Percentiles rank a stretch among this genome's conserved stretches.
phyloP scores from a whole-genome alignment of 2,329 filamentous ascomycete species.

The Colletotrichum destructivum region DNA sequence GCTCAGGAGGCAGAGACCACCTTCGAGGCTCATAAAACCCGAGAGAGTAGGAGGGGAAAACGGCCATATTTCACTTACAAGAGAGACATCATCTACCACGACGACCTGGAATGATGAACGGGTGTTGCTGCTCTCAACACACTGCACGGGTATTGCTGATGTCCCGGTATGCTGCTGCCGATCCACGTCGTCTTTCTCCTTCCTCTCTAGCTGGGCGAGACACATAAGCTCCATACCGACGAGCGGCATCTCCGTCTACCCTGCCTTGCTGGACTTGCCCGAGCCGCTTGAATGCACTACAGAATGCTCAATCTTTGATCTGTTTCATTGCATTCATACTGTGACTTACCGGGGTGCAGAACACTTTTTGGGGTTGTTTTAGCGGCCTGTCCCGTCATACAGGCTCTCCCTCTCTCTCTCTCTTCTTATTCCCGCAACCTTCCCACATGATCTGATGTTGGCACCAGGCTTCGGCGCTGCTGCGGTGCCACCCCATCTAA shows the following conservation, averaged over 20 bases:
- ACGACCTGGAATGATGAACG: neutral
- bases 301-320: neutral
- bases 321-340: neutral
- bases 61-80: neutral
- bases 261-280: neutral
- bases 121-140: neutral
- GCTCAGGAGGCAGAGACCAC: neutral
- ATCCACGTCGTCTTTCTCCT: neutral
- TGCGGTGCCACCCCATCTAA: conserved; percentile 14
- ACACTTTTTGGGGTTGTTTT: no score
- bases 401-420: neutral
- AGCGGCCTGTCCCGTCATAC: neutral
- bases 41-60: neutral
- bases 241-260: neutral
- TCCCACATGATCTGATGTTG: conserved; percentile 28
- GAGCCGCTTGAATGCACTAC: neutral
- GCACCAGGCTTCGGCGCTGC: conserved; percentile 26
- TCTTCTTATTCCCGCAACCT: neutral
- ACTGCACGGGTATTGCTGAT: neutral
- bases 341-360: no score
- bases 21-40: neutral
- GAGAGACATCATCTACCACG: neutral
- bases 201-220: neutral
- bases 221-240: neutral
- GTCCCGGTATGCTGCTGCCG: neutral